A percentile compares a stretch with the other conserved stretches of the same genome.
phyloP scores from a whole-genome alignment of 441 rosid species.

The Metrosideros polymorpha region DNA sequence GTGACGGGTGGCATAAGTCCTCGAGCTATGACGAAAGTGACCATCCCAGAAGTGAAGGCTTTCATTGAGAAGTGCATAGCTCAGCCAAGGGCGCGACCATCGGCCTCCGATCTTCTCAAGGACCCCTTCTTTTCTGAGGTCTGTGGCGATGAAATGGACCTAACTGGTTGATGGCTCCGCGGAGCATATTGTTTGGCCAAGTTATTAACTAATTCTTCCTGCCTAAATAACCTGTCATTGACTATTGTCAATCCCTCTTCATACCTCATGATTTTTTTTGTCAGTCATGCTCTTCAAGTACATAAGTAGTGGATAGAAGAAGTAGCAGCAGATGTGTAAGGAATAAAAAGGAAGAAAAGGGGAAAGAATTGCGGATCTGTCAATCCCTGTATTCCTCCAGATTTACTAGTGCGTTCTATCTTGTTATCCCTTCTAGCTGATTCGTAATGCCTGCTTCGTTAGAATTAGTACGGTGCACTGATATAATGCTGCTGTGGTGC shows the following conservation, averaged over 20 bases:
- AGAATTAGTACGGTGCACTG: not conserved
- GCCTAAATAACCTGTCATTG: not conserved
- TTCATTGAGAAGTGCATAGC: constrained; percentile 60
- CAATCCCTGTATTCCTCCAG: not conserved
- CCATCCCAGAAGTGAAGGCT: constrained; percentile 40
- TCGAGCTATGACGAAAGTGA: constrained; percentile 32
- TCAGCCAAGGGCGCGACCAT: constrained; percentile 50
- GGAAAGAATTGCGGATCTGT: not conserved
- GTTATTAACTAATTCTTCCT: not conserved
- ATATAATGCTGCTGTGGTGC: not conserved
- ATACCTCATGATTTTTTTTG: not conserved
- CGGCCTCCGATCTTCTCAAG: constrained; percentile 54
- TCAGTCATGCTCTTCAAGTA: not conserved
- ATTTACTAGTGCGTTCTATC: not conserved
- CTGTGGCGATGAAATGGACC: constrained; percentile 21
- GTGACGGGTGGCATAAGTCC: constrained; percentile 48
- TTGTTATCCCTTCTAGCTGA: not conserved
- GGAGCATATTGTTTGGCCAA: not conserved
- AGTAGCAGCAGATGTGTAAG: not conserved
- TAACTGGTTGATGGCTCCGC: not conserved
- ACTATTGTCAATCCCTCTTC: not conserved
- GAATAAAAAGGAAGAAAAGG: not conserved
- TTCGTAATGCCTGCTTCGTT: not conserved
- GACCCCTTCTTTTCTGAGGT: constrained; percentile 58
- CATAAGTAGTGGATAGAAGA: not conserved